phyloP scores from a whole-genome alignment of 2,329 filamentous ascomycete genomes.

The Aspergillus eucalypticola region DNA sequence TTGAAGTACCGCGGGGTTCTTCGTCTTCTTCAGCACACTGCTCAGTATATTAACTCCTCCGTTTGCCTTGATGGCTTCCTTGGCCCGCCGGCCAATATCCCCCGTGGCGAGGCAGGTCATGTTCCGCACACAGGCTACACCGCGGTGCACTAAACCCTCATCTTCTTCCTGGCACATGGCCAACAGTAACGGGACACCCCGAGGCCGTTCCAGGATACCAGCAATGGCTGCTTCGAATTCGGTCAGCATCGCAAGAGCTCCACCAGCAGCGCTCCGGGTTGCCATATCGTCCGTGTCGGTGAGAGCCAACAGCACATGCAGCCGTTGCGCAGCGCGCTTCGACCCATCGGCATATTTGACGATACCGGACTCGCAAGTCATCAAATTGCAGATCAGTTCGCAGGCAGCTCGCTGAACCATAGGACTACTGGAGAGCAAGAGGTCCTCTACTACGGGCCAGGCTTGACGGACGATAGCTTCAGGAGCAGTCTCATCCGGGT shows the following conservation, averaged over 20 bases:
- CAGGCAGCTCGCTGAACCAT: conserved; percentile 79
- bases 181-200: conserved; percentile 77
- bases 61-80: conserved; percentile 61
- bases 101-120: conserved; percentile 65
- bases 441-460: conserved; percentile 78
- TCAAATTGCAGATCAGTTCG: conserved; percentile 87
- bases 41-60: conserved; percentile 69
- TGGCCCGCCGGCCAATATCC: conserved; percentile 62
- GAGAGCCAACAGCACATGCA: conserved; percentile 84
- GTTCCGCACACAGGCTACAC: conserved; percentile 73
- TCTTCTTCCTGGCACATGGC: conserved; percentile 72
- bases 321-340: conserved; percentile 67
- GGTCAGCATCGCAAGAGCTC: conserved; percentile 81
- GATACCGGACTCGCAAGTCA: conserved; percentile 47
- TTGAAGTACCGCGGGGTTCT: conserved; percentile 69
- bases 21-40: conserved; percentile 67
- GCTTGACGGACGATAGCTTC: conserved; percentile 73
- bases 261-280: conserved; percentile 81
- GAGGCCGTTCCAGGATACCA: conserved; percentile 68
- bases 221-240: conserved; percentile 73
- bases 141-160: conserved; percentile 58
- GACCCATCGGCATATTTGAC: conserved; percentile 55
- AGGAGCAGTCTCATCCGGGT: conserved; percentile 49
- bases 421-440: conserved; percentile 73
- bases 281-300: conserved; percentile 80